A percentile compares a stretch with the other conserved stretches of the same genome.
Evolutionary conservation across 1,284 basidiomycete species (phyloP).

Genomic region (Trametes pubescens): DNA sequence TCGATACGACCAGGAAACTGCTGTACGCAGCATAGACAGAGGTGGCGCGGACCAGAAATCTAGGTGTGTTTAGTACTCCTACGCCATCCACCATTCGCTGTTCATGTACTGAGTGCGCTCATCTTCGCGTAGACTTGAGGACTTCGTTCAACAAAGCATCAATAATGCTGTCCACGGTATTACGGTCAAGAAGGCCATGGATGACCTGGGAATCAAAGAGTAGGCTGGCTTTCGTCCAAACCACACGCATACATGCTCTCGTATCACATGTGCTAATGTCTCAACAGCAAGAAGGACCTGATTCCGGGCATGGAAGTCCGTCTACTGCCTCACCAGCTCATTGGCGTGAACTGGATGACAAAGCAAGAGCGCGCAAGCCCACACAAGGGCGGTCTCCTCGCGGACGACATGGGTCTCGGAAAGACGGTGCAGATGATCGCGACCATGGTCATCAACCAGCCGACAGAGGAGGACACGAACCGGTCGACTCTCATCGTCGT

Average conservation of each 20-base stretch:
- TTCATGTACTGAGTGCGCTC: not conserved
- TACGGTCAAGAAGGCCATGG: conserved; percentile 58
- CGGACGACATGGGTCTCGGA: conserved; percentile 93
- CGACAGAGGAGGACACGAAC: conserved; percentile 52
- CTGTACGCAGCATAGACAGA: conserved; percentile 29
- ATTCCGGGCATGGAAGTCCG: conserved; percentile 71
- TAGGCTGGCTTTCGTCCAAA: conserved; percentile 38
- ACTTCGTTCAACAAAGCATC: conserved; percentile 65
- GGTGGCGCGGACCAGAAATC: conserved; percentile 33
- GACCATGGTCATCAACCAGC: conserved; percentile 69
- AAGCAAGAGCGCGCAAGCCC: conserved; percentile 56
- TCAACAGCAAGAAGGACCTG: conserved; percentile 55
- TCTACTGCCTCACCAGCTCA: conserved; percentile 74
- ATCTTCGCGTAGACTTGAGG: conserved; percentile 54
- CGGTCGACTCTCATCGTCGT: conserved; percentile 72
- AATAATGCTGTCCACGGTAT: conserved; percentile 62
- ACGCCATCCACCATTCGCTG: not conserved
- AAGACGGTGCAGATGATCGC: conserved; percentile 81
- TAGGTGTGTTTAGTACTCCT: conserved; percentile 21
- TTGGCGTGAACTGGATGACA: conserved; percentile 78
- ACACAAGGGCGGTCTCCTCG: conserved; percentile 78
- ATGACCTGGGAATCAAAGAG: conserved; percentile 58
- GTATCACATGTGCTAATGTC: not conserved
- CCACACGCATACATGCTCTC: not conserved
- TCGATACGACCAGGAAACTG: conserved; percentile 33